A percentile compares a stretch with the other conserved stretches of the same genome.
Conservation (phyloP, 2,329 filamentous ascomycete genomes). For the Endoconidiophora polonica region DNA sequence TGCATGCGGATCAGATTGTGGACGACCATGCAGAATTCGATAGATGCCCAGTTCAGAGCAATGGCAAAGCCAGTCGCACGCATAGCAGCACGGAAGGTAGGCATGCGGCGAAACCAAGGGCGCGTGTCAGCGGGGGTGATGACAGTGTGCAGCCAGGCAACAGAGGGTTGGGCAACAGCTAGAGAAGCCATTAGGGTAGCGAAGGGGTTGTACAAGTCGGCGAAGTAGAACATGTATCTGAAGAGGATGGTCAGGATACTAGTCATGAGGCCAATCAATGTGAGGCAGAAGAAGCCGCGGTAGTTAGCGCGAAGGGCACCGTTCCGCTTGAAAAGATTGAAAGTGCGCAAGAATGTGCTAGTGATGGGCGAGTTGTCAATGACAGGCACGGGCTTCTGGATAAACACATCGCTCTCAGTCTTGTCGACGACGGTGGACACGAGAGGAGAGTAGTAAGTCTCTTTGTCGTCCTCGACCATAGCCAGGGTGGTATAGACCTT, state of each 20-base stretch:
- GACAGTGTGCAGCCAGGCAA: slow-evolving; percentile 74
- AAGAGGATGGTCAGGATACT: slow-evolving; percentile 28
- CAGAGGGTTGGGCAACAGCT: slow-evolving; percentile 41
- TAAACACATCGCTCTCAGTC: slow-evolving; percentile 18
- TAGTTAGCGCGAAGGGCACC: slow-evolving; percentile 49
- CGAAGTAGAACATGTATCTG: slow-evolving; percentile 25
- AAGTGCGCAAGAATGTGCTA: slow-evolving; percentile 33
- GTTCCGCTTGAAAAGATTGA: slow-evolving; percentile 39
- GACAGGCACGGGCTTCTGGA: slow-evolving; percentile 19
- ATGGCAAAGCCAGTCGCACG: slow-evolving; percentile 53
- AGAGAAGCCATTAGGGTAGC: slow-evolving; percentile 35
- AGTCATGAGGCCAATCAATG: slow-evolving; percentile 28
- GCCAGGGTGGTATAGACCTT: slow-evolving; percentile 36
- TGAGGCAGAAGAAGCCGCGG: slow-evolving; percentile 44
- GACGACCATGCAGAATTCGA: slow-evolving; percentile 31
- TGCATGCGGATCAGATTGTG: slow-evolving; percentile 27
- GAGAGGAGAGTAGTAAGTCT: slow-evolving; percentile 37
- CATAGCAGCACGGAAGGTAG: slow-evolving; percentile 45
- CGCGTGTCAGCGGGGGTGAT: slow-evolving; percentile 52
- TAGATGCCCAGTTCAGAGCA: slow-evolving; percentile 41
- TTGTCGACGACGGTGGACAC: slow-evolving; percentile 27
- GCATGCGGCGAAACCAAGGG: slow-evolving; percentile 53
- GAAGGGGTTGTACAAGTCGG: slow-evolving; percentile 22
- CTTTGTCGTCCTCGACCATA: slow-evolving; percentile 41
- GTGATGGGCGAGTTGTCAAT: slow-evolving; percentile 27